Base-by-base conservation (phyloP, 2,329 filamentous ascomycete species). In the Colletotrichum tabaci region DNA sequence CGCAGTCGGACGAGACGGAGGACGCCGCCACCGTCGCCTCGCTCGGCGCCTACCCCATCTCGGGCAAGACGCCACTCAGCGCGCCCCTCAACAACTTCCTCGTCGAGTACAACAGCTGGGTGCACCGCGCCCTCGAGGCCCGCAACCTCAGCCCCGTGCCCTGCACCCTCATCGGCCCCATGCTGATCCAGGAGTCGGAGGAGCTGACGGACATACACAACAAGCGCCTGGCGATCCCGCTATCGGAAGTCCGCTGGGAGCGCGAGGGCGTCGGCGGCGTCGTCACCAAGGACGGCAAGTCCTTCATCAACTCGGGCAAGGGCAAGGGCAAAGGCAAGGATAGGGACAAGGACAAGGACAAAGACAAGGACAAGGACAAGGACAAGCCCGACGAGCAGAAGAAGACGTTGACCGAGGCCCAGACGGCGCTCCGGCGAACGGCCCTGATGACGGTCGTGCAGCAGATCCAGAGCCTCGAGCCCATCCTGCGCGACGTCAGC, bases 241-340 rank as follows among this genome's bases (percentile, higher is more conserved):
- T 98, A 0, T 92, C 93, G 56, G 93, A 97, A 79, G 87, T 96
- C 55, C 90, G 93, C 60, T 98, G 95, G 95, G 95, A 98, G 85
- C 90, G 91, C 62, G 94, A 96, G 77, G 90, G 90, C 63, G 89
- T 89, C 73, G 91, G 87, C 76, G 90, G 87, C 78, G 87, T 87
- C 72, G 87, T 89, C 69, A 92, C 88, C 56, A 89, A 89, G 75
- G 87, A 89, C 61, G 86, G 86, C 74, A 90, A 88, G 80, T 85
- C 84, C 66, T 93, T 90, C 80, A 87, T 88, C 72, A 88, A 90
- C 77, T 84, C 84, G 46, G 81, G 82, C 78, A 85, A 82, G 77
- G 85, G 84, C 71, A 84, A 85, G 74, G 86, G 87, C 74, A 75
- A 82, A 76, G 85, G 84, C 70, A 84, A 85, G 74, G 86, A 87